These are phyloP conservation scores for Skeletonema tropicum DNA, from an alignment of 108 stramenopile species.

Conservation along the genomic window DNA sequence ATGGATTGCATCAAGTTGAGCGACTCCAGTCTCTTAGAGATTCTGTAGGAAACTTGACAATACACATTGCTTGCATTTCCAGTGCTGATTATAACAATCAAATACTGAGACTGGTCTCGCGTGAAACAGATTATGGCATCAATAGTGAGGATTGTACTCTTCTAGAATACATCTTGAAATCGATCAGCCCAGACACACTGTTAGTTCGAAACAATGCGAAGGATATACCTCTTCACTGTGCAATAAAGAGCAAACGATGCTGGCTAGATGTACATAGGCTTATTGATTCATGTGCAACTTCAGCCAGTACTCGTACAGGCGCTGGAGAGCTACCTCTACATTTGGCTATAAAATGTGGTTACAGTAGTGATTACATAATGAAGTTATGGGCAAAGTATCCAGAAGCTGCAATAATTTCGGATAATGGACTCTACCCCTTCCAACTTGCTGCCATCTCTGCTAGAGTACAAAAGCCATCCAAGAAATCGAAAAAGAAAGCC, in stretches of 20 bases:
- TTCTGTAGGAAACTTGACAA: conserved; percentile 15
- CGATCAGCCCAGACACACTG: neutral
- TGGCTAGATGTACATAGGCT: conserved; percentile 19
- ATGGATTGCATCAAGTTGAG: conserved; percentile 7
- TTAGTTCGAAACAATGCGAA: neutral
- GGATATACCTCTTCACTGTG: conserved; percentile 29
- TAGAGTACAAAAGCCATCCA: conserved; percentile 1
- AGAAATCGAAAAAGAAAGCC: neutral
- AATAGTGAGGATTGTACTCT: conserved; percentile 30
- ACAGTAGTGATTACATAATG: neutral
- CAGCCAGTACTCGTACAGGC: conserved; percentile 5
- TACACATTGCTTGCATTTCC: conserved; percentile 22
- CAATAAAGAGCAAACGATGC: conserved; percentile 19
- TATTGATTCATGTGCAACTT: conserved; percentile 12
- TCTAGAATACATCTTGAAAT: conserved; percentile 13
- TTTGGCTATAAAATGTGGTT: conserved; percentile 22
- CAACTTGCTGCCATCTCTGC: conserved; percentile 12
- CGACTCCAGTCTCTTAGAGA: neutral
- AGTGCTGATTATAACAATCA: conserved; percentile 8
- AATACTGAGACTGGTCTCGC: conserved; percentile 14
- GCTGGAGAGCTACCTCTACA: conserved; percentile 29
- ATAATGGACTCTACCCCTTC: conserved; percentile 20
- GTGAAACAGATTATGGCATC: conserved; percentile 18
- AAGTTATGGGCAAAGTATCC: conserved; percentile 14
- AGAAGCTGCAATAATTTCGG: conserved; percentile 17